Conservation (phyloP, 2,329 filamentous ascomycete species). For the Beauveria scarabaeidicola region DNA sequence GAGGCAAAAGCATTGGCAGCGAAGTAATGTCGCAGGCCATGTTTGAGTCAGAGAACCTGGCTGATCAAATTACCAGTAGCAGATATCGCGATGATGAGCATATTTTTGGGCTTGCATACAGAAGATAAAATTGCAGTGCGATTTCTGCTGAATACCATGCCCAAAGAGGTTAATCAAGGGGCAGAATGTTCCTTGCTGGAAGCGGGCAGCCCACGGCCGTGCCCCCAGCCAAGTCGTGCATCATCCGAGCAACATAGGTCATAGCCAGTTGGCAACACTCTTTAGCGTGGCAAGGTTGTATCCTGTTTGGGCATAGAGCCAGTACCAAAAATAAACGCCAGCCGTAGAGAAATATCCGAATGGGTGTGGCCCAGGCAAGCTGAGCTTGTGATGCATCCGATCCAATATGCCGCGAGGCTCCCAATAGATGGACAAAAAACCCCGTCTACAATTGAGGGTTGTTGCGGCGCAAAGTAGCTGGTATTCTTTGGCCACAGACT, state of each 20-base stretch:
- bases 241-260: slow-evolving; percentile 3
- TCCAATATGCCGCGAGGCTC: neutral
- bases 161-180: neutral
- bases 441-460: too few relatives aligned
- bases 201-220: neutral
- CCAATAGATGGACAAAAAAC: too few relatives aligned
- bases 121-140: neutral
- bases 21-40: neutral
- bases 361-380: neutral
- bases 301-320: neutral
- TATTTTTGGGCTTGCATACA: neutral
- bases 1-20: too few relatives aligned
- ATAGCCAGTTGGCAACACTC: neutral
- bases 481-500: too few relatives aligned
- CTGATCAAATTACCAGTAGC: neutral
- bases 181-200: neutral
- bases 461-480: too few relatives aligned
- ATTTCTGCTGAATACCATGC: neutral
- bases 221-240: neutral
- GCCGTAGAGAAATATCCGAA: neutral
- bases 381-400: neutral
- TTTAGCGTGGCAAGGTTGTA: neutral
- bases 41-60: neutral
- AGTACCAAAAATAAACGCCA: neutral
- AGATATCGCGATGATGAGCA: neutral